Evolutionary conservation across 805 yeast genomes (phyloP), one percentile per base, ranked within the genome.

Genomic region (Nakazawaea laoshanensis): DNA sequence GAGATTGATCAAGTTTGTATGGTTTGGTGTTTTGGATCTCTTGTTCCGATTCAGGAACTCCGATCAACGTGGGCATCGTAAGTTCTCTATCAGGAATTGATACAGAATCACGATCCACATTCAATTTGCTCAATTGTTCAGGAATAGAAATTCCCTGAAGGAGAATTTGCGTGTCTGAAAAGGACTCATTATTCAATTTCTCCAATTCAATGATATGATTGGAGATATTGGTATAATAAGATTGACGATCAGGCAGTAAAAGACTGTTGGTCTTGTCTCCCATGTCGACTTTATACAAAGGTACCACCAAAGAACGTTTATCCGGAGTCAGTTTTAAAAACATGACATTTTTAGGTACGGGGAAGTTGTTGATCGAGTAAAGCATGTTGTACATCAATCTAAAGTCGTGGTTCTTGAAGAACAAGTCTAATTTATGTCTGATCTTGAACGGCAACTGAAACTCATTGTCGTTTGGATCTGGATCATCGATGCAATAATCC

Each of bases 371-470:
- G 15, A 35, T 11, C 10, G 20, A 10, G 15, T 35, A 30, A 4
- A 35, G 7, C 31, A 30, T 25, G 12, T 20, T 22, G 29, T 29
- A 30, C 28, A 35, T 10, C 24, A 4, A 21, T 12, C 38, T 22
- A 19, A 17, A 30, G 8, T 30, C 24, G 13, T 21, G 22, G 22
- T 30, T 32, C 15, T 30, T 19, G 19, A 35, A 35, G 20, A 19
- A 21, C 12, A 25, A 15, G 26, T 27, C 22, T 15, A 30, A 4
- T 16, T 19, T 26, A 11, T 30, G 22, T 3, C 17, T 22, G n/a
- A 30, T 26, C 3, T 15, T 17, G 24, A 35, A 30, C 3, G 38
- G 38, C 17, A 30, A 21, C 3, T 26, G 3, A 21, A 30, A 29
- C 14, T 23, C 29, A 19, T 33, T 33, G 11, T 12, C 19, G 8